phyloP scores from a whole-genome alignment of 2,329 filamentous ascomycete genomes.

The Rhynchosporium agropyri region DNA sequence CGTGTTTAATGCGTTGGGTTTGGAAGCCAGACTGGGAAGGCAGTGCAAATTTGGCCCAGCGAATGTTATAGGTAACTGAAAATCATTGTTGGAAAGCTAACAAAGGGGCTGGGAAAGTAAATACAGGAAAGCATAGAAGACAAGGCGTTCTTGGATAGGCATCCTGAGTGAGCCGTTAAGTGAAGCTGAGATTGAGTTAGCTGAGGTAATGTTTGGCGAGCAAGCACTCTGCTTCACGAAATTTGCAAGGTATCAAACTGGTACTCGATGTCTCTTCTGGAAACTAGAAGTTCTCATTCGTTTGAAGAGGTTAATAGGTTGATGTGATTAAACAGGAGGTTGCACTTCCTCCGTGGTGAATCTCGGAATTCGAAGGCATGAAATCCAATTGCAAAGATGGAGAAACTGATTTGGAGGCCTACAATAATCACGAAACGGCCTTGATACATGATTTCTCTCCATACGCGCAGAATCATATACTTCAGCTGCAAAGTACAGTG shows the following conservation, averaged over 20 bases:
- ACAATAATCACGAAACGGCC: background rate
- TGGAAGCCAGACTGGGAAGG: constrained; percentile 21
- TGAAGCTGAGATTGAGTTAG: constrained; percentile 23
- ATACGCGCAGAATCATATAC: background rate
- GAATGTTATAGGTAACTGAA: constrained; percentile 22
- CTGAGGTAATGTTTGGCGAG: constrained; percentile 21
- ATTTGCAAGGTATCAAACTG: constrained; percentile 28
- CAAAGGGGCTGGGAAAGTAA: constrained; percentile 24
- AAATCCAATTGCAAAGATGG: constrained; percentile 2
- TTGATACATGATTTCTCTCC: background rate
- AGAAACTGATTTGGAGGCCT: background rate
- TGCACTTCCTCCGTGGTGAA: constrained; percentile 22
- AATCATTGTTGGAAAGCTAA: constrained; percentile 25
- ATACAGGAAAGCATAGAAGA: constrained; percentile 19
- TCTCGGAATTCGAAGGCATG: constrained; percentile 21
- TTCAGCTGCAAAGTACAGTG: background rate
- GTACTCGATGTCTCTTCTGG: constrained; percentile 13
- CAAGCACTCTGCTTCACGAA: constrained; percentile 25
- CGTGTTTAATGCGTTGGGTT: constrained; percentile 15
- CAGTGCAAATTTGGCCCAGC: constrained; percentile 23
- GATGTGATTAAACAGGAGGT: constrained; percentile 26
- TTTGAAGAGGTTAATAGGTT: background rate
- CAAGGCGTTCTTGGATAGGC: constrained; percentile 17
- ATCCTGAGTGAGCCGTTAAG: constrained; percentile 26
- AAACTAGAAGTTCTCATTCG: no score